Evolutionary conservation across 345 rosid genomes (phyloP).

Genomic region (Salix suchowensis): DNA sequence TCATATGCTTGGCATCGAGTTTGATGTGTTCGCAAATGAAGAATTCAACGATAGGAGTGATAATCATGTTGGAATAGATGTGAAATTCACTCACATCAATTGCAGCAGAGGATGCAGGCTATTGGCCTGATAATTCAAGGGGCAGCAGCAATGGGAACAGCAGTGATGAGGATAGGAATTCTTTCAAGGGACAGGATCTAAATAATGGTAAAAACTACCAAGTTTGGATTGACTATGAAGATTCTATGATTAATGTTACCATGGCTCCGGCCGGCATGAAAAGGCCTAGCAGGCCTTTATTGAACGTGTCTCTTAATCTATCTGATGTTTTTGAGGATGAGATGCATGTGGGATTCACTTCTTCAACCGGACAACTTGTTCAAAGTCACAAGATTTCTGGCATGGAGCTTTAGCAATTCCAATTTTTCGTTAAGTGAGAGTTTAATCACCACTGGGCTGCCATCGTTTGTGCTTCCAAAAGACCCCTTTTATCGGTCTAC

Average conservation of each 20-base stretch:
- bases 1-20: conserved; percentile 56
- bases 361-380: conserved; percentile 55
- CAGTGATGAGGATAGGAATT: conserved; percentile 8
- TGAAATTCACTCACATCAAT: conserved; percentile 56
- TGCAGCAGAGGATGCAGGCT: conserved; percentile 42
- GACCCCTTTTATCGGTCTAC: conserved; percentile 33
- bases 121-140: conserved; percentile 29
- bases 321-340: conserved; percentile 56
- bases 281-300: conserved; percentile 41
- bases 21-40: conserved; percentile 62
- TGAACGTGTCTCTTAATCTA: conserved; percentile 44
- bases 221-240: conserved; percentile 70
- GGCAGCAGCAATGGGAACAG: background rate
- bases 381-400: conserved; percentile 63
- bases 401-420: conserved; percentile 72
- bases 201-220: conserved; percentile 72
- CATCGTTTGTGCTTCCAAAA: conserved; percentile 56
- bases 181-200: conserved; percentile 47
- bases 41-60: conserved; percentile 59
- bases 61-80: conserved; percentile 74
- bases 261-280: conserved; percentile 32
- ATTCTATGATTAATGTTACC: conserved; percentile 40
- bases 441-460: conserved; percentile 58
- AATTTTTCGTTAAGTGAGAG: conserved; percentile 48
- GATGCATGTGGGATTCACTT: conserved; percentile 73